Evolutionary conservation across 768 basidiomycete genomes (phyloP), one percentile per base, ranked within the genome.

Genomic region (Boletus sp.): DNA sequence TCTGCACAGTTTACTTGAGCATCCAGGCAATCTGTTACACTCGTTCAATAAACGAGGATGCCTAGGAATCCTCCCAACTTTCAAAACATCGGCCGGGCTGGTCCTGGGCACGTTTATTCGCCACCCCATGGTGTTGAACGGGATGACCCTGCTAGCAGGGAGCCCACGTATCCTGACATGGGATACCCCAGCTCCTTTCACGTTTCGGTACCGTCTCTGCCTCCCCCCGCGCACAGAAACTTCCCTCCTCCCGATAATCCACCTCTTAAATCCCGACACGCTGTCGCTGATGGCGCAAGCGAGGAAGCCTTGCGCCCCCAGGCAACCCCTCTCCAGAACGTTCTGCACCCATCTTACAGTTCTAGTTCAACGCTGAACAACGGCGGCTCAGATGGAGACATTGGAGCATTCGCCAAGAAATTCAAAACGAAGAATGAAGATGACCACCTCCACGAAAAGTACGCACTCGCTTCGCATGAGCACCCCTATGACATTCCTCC

Each of bases 401-500:
- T 53, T 25, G 59, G 61, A 45, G 57, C 27, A 27, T 59, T 59
- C 14, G 61, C 55, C 49, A 59, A 52, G 48, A 59, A 56, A 6
- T 50, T 63, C 21, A 33, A 35, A 14, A 10, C 56, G 11, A 63
- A 40, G 50, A 51, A 56, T 21, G 47, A 57, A 55, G 39, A 51
- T 7, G 52, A 65, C 27, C 69, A 73, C 23, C 53, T 65, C n/a
- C 64, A 76, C 50, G 66, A 70, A 55, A 76, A 70, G 63, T 81
- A 74, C 53, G 75, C 81, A 1, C 64, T 83, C 42, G 79, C 82
- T 17, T 82, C 83, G 4, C 80, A 83, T 69, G 71, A 76, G 46
- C 83, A 86, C 56, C 83, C 84, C 10, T 78, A 84, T 57, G 82
- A 84, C 43, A 84, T 88, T 39, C 72, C 71, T 17, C 75, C 83